Base-by-base conservation (phyloP, 371 early-diverging fungal species). In the Syncephalastrum sp. region DNA sequence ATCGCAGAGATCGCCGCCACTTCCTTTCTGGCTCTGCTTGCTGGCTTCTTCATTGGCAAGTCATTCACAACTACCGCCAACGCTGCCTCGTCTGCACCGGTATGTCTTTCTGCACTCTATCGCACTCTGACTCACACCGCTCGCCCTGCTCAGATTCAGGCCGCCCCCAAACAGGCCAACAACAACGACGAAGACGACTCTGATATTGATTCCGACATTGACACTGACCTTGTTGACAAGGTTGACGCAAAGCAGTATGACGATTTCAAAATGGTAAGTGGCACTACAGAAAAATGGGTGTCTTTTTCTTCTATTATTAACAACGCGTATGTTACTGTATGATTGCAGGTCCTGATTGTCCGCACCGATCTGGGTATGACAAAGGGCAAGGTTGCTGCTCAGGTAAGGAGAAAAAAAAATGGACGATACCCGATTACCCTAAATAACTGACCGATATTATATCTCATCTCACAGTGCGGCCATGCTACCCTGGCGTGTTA, bases 311-410 rank as follows among this genome's bases (percentile, higher is more conserved):
- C 12, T 52, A 13, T 47, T 19, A 25, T 43, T 19, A 14, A 15
- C 17, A 15, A 47, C 12, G 25, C 29, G 46, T 41, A 13, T 33
- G 21, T 21, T 21, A 21, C 21, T 21, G 21, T 23, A 12, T 42
- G 15, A 21, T 27, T 13, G n/a, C 54, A 82, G 86, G 91, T 90
- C 4, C 80, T 95, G 15, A 73, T 94, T 10, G 77, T 97, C 7
- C 82, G 97, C 17, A 91, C 86, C 0, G 98, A 98, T 72, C 79
- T 98, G 44, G 91, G 87, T 25, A 98, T 98, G 98, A 85, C 84
- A 29, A 96, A 95, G 70, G 98, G 98, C 38, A 97, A 98, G 64
- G 86, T 91, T 16, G 97, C 97, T 1, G 97, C 98, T 12, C 97
- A 95, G 74, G 81, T 78, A 70, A 62, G 19, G 44, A 38, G 21